These are phyloP conservation scores for Kondoa subrosea DNA, from an alignment of 768 basidiomycete genomes.

Conservation along the genomic window DNA sequence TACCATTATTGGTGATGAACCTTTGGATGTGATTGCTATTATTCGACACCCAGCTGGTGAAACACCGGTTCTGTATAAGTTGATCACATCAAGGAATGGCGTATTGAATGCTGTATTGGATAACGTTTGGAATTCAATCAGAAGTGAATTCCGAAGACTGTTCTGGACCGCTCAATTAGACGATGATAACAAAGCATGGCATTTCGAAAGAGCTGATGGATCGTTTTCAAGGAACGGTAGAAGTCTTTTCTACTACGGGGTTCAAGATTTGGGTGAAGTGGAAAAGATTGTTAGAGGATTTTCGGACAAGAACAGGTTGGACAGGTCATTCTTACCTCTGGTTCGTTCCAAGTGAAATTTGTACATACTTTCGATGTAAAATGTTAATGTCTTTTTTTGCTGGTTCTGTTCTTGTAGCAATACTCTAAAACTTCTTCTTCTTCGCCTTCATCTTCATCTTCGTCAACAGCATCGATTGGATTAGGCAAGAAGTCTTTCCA, in stretches of 20 bases:
- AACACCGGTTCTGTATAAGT: slow-evolving; percentile 76
- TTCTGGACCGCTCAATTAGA: slow-evolving; percentile 98
- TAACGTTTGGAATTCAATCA: slow-evolving; percentile 92
- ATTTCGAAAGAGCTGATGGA: slow-evolving; percentile 95
- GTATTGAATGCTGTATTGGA: slow-evolving; percentile 87
- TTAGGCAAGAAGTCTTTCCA: slow-evolving; percentile 33
- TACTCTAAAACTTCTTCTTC: slow-evolving; percentile 34
- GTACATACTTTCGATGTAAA: background rate
- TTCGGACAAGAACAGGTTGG: slow-evolving; percentile 56
- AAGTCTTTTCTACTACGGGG: slow-evolving; percentile 94
- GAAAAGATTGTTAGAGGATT: slow-evolving; percentile 57
- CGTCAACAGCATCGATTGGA: slow-evolving; percentile 38
- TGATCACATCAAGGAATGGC: slow-evolving; percentile 71
- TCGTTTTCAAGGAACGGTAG: slow-evolving; percentile 88
- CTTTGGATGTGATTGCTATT: slow-evolving; percentile 83
- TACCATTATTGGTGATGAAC: slow-evolving; percentile 97
- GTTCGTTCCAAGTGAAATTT: slow-evolving; percentile 7
- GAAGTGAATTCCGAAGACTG: slow-evolving; percentile 76
- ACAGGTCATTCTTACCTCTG: slow-evolving; percentile 65
- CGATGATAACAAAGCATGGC: slow-evolving; percentile 94
- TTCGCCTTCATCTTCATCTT: slow-evolving; percentile 33
- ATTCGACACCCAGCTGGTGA: slow-evolving; percentile 82
- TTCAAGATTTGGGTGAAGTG: slow-evolving; percentile 78
- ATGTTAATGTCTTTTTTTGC: slow-evolving; percentile 31
- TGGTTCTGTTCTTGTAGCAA: slow-evolving; percentile 41